Conservation (phyloP, 75 land plant genomes). For the Chamaecyparis obtusa region DNA sequence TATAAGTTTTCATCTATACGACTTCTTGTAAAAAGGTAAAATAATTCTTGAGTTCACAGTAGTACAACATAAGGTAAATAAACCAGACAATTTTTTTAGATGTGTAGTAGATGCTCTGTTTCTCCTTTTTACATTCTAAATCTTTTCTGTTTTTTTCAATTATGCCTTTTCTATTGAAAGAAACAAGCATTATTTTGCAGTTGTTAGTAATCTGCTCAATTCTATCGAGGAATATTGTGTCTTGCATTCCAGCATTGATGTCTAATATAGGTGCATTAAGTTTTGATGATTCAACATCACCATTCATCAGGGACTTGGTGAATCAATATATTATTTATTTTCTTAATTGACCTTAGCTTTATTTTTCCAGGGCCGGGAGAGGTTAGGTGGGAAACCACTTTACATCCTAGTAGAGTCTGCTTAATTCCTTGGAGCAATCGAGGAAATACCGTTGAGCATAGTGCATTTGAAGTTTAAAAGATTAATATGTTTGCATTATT, state of each 20-base stretch:
- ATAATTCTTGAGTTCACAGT: not conserved
- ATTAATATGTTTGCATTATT: not conserved
- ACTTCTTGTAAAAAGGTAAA: not conserved
- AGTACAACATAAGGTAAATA: not conserved
- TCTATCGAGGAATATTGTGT: not conserved
- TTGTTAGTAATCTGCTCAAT: not conserved
- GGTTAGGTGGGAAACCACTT: slow-evolving; percentile 43
- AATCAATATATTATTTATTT: not conserved
- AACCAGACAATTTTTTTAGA: not conserved
- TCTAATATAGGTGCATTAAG: not conserved
- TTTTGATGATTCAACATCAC: not conserved
- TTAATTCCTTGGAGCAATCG: not conserved
- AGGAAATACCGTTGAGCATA: not conserved
- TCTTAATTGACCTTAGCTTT: not conserved
- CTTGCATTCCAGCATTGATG: not conserved
- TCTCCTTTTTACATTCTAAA: not conserved
- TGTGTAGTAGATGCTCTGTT: not conserved
- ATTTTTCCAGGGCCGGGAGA: slow-evolving; percentile 43
- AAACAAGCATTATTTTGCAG: not conserved
- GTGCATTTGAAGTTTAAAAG: not conserved
- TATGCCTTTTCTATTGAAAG: not conserved
- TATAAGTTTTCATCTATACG: not conserved
- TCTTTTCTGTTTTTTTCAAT: not conserved
- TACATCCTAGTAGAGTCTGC: slow-evolving; percentile 42
- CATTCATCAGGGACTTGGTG: not conserved